phyloP scores from a whole-genome alignment of 1,284 basidiomycete species.

The Malassezia slooffiae region DNA sequence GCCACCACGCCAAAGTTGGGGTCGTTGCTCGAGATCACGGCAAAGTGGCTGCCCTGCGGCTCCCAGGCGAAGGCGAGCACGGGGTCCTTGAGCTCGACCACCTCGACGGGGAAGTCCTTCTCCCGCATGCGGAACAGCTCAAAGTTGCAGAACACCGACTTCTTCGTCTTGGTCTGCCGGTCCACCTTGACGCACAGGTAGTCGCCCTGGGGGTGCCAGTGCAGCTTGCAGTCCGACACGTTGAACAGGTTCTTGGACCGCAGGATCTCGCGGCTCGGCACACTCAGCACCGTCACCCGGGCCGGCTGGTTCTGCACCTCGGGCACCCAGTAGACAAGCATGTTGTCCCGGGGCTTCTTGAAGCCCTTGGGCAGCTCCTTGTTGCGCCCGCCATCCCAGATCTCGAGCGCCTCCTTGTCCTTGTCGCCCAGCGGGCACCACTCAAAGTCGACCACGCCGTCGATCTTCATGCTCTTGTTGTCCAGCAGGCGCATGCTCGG shows the following conservation, averaged over 20 bases:
- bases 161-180: slow-evolving; percentile 97
- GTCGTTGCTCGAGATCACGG: slow-evolving; percentile 86
- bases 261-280: slow-evolving; percentile 73
- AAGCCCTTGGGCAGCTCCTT: slow-evolving; percentile 19
- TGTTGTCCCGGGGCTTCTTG: slow-evolving; percentile 64
- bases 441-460: slow-evolving; percentile 96
- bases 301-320: slow-evolving; percentile 93
- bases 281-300: slow-evolving; percentile 78
- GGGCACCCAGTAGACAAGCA: slow-evolving; percentile 95
- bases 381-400: slow-evolving; percentile 19
- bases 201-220: slow-evolving; percentile 98
- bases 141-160: slow-evolving; percentile 95
- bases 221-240: slow-evolving; percentile 94
- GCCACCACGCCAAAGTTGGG: slow-evolving; percentile 78
- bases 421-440: slow-evolving; percentile 92
- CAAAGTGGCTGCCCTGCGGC: slow-evolving; percentile 88
- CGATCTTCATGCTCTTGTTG: slow-evolving; percentile 95
- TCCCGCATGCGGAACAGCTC: slow-evolving; percentile 96
- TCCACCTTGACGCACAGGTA: slow-evolving; percentile 99
- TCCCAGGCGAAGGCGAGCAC: slow-evolving; percentile 98
- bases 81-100: slow-evolving; percentile 92
- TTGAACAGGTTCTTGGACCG: slow-evolving; percentile 97
- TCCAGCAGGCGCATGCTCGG: slow-evolving; percentile 88
- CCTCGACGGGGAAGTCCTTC: slow-evolving; percentile 96
- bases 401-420: slow-evolving; percentile 49